Percentiles rank a stretch among this genome's conserved stretches.
phyloP scores from a whole-genome alignment of 306 rosid species.

The Clitoria ternatea region DNA sequence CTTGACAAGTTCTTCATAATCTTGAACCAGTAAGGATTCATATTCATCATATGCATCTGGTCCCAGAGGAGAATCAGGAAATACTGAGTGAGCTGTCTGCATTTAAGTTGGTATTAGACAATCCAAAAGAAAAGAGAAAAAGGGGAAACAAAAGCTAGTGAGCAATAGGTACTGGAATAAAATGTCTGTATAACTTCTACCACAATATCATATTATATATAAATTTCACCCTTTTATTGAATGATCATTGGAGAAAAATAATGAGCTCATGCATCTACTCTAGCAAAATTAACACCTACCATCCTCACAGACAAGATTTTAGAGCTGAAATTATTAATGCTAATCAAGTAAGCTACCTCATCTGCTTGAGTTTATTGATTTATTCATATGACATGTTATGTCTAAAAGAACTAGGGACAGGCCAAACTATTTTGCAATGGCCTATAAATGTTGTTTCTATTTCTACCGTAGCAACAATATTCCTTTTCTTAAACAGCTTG shows the following conservation, averaged over 20 bases:
- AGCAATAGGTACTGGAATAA: background rate
- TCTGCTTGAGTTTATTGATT: background rate
- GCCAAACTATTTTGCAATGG: too few relatives aligned
- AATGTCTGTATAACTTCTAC: background rate
- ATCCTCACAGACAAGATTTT: background rate
- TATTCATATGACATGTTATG: background rate
- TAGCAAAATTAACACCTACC: background rate
- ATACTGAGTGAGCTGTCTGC: conserved; percentile 75
- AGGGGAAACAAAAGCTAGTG: background rate
- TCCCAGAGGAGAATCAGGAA: conserved; percentile 92
- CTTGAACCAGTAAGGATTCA: conserved; percentile 87
- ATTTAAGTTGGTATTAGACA: conserved; percentile 23
- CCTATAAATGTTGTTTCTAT: too few relatives aligned
- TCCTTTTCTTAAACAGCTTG: too few relatives aligned
- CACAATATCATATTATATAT: background rate
- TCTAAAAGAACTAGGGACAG: too few relatives aligned
- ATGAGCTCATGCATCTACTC: background rate
- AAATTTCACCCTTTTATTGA: background rate
- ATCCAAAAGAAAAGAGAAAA: background rate
- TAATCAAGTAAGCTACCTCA: conserved; percentile 3
- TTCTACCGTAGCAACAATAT: too few relatives aligned
- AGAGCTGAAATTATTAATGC: background rate
- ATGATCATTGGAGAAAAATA: conserved; percentile 17
- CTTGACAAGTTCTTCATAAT: conserved; percentile 78
- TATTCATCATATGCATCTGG: conserved; percentile 93